Evolutionary conservation across 345 rosid genomes (phyloP).

Genomic region (Pistacia vera): DNA sequence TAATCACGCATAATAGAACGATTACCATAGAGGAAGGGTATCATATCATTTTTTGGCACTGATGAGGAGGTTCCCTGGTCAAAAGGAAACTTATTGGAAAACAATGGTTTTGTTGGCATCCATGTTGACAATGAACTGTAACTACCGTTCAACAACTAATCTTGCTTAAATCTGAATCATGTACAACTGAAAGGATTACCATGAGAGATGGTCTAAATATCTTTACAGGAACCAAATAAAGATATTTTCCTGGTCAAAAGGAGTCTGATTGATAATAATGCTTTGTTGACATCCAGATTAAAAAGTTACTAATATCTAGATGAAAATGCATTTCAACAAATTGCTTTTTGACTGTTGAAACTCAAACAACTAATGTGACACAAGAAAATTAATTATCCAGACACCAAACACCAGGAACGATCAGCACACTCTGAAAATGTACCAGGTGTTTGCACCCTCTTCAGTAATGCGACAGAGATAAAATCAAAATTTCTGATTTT

Average conservation of each 20-base stretch:
- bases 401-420: not conserved
- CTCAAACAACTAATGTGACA: not conserved
- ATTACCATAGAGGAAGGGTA: not conserved
- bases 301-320: not conserved
- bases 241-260: not conserved
- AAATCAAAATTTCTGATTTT: too few species aligned
- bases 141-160: conserved; percentile 6
- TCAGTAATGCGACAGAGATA: too few species aligned
- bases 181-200: not conserved
- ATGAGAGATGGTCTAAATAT: not conserved
- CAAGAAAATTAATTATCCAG: not conserved
- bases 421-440: not conserved
- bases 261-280: not conserved
- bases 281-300: not conserved
- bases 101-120: conserved; percentile 2
- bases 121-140: not conserved
- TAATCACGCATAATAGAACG: not conserved
- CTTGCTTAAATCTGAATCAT: conserved; percentile 4
- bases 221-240: not conserved
- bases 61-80: not conserved
- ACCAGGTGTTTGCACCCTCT: too few species aligned
- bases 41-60: not conserved
- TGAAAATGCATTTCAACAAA: not conserved
- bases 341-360: not conserved
- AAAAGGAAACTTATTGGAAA: not conserved